These are phyloP conservation scores for Diaporthe sp. DNA, from an alignment of 2,329 filamentous ascomycete genomes.

Conservation along the genomic window DNA sequence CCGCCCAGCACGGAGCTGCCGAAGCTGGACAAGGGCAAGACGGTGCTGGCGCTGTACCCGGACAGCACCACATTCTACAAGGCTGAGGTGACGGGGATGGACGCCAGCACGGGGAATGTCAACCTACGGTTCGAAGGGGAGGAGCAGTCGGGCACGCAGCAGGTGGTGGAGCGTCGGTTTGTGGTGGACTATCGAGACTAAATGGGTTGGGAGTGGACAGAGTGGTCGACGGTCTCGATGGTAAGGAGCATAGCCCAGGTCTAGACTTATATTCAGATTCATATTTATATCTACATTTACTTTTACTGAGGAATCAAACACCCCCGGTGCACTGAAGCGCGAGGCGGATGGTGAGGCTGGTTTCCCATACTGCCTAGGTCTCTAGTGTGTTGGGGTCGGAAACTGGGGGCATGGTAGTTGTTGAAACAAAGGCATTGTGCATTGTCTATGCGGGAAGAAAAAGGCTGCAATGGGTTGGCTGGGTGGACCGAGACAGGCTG, in stretches of 20 bases:
- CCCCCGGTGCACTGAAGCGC: neutral
- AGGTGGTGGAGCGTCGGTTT: slow-evolving; percentile 81
- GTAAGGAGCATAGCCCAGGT: neutral
- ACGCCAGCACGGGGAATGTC: slow-evolving; percentile 65
- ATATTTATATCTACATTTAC: neutral
- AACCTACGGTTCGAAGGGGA: slow-evolving; percentile 85
- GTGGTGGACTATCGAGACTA: slow-evolving; percentile 77
- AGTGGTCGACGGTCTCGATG: neutral
- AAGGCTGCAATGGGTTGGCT: neutral
- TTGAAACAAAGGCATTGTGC: slow-evolving; percentile 22
- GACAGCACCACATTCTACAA: slow-evolving; percentile 90
- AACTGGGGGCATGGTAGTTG: neutral
- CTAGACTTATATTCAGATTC: neutral
- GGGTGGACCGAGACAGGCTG: neutral
- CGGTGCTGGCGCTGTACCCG: slow-evolving; percentile 84
- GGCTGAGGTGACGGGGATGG: slow-evolving; percentile 82
- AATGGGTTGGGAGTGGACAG: slow-evolving; percentile 21
- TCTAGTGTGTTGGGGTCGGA: neutral
- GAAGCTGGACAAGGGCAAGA: slow-evolving; percentile 76
- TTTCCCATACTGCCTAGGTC: neutral
- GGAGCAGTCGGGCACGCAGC: slow-evolving; percentile 79
- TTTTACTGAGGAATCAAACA: neutral
- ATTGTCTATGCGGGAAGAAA: neutral
- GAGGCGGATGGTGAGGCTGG: neutral
- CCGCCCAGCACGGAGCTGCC: slow-evolving; percentile 66